phyloP scores from a whole-genome alignment of 768 basidiomycete species.

The Leucosporidium yakuticum region DNA sequence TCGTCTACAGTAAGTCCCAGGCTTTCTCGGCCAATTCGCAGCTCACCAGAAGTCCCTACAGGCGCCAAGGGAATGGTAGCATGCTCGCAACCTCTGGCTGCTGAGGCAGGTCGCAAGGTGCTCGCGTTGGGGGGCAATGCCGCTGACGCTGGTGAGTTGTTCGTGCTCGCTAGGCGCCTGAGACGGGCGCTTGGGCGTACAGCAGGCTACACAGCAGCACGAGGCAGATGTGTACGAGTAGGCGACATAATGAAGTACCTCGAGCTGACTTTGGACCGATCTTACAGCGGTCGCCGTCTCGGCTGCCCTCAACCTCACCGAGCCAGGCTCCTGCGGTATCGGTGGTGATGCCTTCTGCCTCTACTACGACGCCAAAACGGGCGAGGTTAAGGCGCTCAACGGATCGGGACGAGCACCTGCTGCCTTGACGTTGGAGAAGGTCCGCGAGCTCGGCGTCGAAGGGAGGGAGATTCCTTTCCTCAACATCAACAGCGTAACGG shows the following conservation, averaged over 20 bases:
- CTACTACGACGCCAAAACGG: slow-evolving; percentile 77
- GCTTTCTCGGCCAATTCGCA: fast-evolving
- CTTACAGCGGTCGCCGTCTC: slow-evolving; percentile 89
- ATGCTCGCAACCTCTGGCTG: slow-evolving; percentile 83
- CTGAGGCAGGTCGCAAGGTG: slow-evolving; percentile 85
- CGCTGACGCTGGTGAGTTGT: slow-evolving; percentile 50
- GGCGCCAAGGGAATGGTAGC: slow-evolving; percentile 74
- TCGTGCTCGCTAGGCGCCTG: no score
- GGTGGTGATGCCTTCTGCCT: slow-evolving; percentile 50
- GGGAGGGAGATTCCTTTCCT: slow-evolving; percentile 65
- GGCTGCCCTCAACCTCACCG: slow-evolving; percentile 85
- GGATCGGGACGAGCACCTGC: slow-evolving; percentile 84
- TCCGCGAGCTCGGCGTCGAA: slow-evolving; percentile 61
- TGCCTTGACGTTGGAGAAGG: slow-evolving; percentile 68
- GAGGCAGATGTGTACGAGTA: no score
- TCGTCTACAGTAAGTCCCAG: slow-evolving; percentile 57
- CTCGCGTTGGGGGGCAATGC: slow-evolving; percentile 91
- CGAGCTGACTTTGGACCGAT: slow-evolving; percentile 44
- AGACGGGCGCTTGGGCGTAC: no score
- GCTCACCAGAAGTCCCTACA: neutral
- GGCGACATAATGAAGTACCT: neutral
- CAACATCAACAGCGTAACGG: slow-evolving; percentile 62
- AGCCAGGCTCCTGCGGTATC: slow-evolving; percentile 77
- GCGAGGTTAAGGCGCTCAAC: slow-evolving; percentile 79
- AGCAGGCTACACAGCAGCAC: no score